Conservation (phyloP, 352 stramenopile genomes). For the Phytophthora pseudosyringae region DNA sequence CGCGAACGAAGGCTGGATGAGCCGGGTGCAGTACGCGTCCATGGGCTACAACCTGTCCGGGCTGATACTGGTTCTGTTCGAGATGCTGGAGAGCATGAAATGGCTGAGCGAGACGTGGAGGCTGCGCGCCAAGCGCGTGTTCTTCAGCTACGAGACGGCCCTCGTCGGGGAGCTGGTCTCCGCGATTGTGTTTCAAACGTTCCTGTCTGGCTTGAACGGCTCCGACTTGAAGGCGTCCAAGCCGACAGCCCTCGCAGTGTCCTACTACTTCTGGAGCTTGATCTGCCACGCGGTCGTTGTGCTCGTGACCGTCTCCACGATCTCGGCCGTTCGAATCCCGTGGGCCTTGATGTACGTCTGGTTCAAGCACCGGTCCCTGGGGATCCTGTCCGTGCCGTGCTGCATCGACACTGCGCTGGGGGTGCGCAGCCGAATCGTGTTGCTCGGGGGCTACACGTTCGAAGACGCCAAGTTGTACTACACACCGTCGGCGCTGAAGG, state of each 20-base stretch:
- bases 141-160: constrained; percentile 28
- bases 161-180: constrained; percentile 9
- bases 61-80: constrained; percentile 33
- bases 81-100: constrained; percentile 28
- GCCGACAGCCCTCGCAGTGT: constrained; percentile 12
- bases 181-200: constrained; percentile 9
- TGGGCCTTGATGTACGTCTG: constrained; percentile 13
- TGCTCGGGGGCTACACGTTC: constrained; percentile 18
- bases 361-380: constrained; percentile 21
- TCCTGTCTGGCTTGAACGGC: constrained; percentile 18
- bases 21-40: constrained; percentile 27
- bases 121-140: constrained; percentile 11
- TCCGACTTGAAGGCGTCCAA: constrained; percentile 21
- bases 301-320: constrained; percentile 16
- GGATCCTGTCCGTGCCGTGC: constrained; percentile 17
- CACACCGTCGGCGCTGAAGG: constrained; percentile 14
- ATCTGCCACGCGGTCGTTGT: constrained; percentile 28
- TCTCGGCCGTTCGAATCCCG: neutral
- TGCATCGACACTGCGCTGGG: constrained; percentile 24
- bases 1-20: constrained; percentile 17
- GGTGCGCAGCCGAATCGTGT: constrained; percentile 17
- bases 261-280: constrained; percentile 30
- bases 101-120: constrained; percentile 14
- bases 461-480: constrained; percentile 24
- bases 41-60: constrained; percentile 33